phyloP scores from a whole-genome alignment of 192 early-diverging fungal genomes.

The Phlyctochytrium arcticum region DNA sequence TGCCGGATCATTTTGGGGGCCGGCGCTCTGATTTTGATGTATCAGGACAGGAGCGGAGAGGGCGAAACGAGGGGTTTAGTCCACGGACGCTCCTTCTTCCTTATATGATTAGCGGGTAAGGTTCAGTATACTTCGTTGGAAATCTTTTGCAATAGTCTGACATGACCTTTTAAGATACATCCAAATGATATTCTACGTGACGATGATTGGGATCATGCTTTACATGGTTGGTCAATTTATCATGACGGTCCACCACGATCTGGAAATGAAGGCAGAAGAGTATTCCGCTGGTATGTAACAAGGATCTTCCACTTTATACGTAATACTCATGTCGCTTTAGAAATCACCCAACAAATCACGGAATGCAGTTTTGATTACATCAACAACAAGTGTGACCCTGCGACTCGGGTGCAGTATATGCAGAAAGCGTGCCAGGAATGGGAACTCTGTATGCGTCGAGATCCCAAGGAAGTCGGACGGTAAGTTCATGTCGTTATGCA shows the following conservation, averaged over 20 bases:
- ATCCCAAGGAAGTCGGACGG: slow-evolving; percentile 59
- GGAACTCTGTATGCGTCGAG: slow-evolving; percentile 58
- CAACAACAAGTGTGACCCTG: slow-evolving; percentile 54
- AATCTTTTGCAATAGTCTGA: neutral
- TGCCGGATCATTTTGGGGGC: too few relatives aligned
- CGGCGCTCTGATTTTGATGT: too few relatives aligned
- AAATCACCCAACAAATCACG: slow-evolving; percentile 56
- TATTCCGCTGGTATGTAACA: slow-evolving; percentile 36
- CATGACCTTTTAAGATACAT: slow-evolving; percentile 48
- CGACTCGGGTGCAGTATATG: slow-evolving; percentile 56
- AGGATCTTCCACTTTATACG: neutral
- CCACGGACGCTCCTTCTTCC: slow-evolving; percentile 19
- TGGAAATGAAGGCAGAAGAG: slow-evolving; percentile 63
- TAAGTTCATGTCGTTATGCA: too few relatives aligned
- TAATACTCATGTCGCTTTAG: slow-evolving; percentile 3
- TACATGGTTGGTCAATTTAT: slow-evolving; percentile 67
- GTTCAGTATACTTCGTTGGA: neutral
- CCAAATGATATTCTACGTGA: slow-evolving; percentile 66
- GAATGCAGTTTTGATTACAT: slow-evolving; percentile 62
- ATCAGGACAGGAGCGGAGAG: too few relatives aligned
- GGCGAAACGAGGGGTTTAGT: neutral
- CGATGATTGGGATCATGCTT: slow-evolving; percentile 54
- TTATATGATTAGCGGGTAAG: slow-evolving; percentile 41
- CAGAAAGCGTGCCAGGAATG: slow-evolving; percentile 55
- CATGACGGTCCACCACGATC: slow-evolving; percentile 67